Percentiles rank a stretch among this genome's conserved stretches.
These are phyloP conservation scores for Avena sativa DNA, from an alignment of 176 grass and related monocot genomes.

Conservation along the genomic window DNA sequence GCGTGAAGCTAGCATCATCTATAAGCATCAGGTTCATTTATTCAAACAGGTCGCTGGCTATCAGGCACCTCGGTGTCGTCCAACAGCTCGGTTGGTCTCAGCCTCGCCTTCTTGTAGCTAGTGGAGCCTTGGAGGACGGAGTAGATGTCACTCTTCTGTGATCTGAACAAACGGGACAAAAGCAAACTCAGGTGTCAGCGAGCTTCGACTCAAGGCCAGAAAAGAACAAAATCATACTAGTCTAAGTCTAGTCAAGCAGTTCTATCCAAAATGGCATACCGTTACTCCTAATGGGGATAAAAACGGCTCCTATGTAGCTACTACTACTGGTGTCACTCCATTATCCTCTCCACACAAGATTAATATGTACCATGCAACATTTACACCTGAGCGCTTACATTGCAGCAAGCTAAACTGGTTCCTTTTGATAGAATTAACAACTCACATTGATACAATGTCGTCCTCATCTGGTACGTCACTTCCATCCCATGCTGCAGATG, in stretches of 20 bases:
- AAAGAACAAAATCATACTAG: slow-evolving; percentile 2
- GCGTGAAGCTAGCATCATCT: background rate
- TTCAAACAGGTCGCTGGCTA: slow-evolving; percentile 53
- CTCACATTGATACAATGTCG: slow-evolving; percentile 57
- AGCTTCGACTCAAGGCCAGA: background rate
- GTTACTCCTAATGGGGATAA: background rate
- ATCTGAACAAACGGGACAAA: slow-evolving; percentile 56
- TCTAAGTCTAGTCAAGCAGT: background rate
- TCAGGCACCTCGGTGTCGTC: slow-evolving; percentile 64
- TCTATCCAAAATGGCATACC: slow-evolving; percentile 16
- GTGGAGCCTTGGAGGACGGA: slow-evolving; percentile 70
- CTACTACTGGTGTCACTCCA: background rate
- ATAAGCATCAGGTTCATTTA: background rate
- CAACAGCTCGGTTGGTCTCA: slow-evolving; percentile 51
- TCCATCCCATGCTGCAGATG: slow-evolving; percentile 43
- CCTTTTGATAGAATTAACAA: slow-evolving; percentile 30
- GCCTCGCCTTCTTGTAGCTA: slow-evolving; percentile 82
- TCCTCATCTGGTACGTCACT: slow-evolving; percentile 45
- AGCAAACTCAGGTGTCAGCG: slow-evolving; percentile 15
- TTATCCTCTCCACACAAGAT: background rate
- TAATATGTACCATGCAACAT: background rate
- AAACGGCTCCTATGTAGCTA: background rate
- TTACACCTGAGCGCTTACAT: background rate
- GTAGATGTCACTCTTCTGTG: slow-evolving; percentile 54
- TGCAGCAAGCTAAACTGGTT: background rate